phyloP scores from a whole-genome alignment of 139 green algal genomes.

The Tetratostichococcus sp. region DNA sequence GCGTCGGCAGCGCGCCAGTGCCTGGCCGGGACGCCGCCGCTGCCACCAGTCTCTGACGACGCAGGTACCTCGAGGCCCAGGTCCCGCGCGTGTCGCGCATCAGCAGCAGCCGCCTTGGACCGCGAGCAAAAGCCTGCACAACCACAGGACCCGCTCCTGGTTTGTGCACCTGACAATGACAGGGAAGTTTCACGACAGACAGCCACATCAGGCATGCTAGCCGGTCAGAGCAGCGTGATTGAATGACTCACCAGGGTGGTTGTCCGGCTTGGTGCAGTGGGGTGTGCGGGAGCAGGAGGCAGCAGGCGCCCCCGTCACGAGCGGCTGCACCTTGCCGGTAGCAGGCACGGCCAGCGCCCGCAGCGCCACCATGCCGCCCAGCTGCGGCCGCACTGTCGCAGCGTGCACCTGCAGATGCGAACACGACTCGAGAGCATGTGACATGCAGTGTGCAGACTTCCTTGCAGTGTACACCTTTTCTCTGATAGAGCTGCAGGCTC shows the following conservation, averaged over 20 bases:
- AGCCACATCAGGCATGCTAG: too few species aligned
- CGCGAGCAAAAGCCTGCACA: slow-evolving; percentile 16
- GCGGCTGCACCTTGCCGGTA: slow-evolving; percentile 20
- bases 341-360: slow-evolving; percentile 7
- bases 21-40: too few species aligned
- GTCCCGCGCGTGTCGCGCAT: not conserved
- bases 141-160: too few species aligned
- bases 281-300: slow-evolving; percentile 39
- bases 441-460: too few species aligned
- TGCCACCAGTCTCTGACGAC: too few species aligned
- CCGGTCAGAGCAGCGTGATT: too few species aligned
- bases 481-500: too few species aligned
- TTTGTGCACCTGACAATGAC: too few species aligned
- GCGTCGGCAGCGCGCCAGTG: too few species aligned
- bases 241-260: slow-evolving; percentile 52
- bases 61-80: not conserved
- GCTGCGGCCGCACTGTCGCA: slow-evolving; percentile 46
- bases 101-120: not conserved
- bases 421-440: too few species aligned
- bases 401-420: slow-evolving; percentile 38
- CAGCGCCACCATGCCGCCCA: slow-evolving; percentile 19
- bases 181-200: too few species aligned
- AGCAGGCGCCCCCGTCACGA: slow-evolving; percentile 21
- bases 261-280: slow-evolving; percentile 47
- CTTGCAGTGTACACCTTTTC: too few species aligned